phyloP scores from a whole-genome alignment of 768 basidiomycete species.

The Pleurotus djamor region DNA sequence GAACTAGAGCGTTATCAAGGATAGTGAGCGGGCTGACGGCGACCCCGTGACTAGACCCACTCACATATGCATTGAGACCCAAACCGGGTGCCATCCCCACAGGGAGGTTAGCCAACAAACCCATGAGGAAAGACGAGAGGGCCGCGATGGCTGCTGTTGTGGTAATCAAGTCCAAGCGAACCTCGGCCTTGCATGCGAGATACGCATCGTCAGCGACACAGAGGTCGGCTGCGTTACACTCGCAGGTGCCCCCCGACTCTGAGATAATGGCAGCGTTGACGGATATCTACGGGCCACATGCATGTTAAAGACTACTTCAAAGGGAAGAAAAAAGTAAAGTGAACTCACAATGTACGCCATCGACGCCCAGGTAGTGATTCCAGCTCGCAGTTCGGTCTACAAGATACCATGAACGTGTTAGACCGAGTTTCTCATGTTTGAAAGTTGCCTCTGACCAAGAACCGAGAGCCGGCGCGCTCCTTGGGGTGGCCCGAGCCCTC shows the following conservation, averaged over 20 bases:
- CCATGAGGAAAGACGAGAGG: slow-evolving; percentile 80
- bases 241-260: slow-evolving; percentile 80
- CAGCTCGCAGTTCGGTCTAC: slow-evolving; percentile 78
- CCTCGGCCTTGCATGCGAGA: slow-evolving; percentile 52
- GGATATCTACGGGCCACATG: slow-evolving; percentile 52
- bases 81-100: slow-evolving; percentile 88
- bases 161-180: slow-evolving; percentile 78
- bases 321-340: neutral
- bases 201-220: slow-evolving; percentile 56
- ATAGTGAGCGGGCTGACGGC: neutral
- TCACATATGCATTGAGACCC: slow-evolving; percentile 78
- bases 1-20: slow-evolving; percentile 48
- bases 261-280: slow-evolving; percentile 83
- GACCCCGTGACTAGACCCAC: slow-evolving; percentile 20
- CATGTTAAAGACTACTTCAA: slow-evolving; percentile 7
- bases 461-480: slow-evolving; percentile 63
- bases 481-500: slow-evolving; percentile 68
- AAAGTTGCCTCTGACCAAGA: slow-evolving; percentile 36
- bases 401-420: neutral
- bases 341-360: slow-evolving; percentile 80
- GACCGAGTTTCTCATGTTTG: neutral
- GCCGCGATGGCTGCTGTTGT: slow-evolving; percentile 78
- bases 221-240: slow-evolving; percentile 58
- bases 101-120: slow-evolving; percentile 81
- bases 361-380: slow-evolving; percentile 80